Conservation (phyloP, 257 asterid species). For the Ophiorrhiza pumila region DNA sequence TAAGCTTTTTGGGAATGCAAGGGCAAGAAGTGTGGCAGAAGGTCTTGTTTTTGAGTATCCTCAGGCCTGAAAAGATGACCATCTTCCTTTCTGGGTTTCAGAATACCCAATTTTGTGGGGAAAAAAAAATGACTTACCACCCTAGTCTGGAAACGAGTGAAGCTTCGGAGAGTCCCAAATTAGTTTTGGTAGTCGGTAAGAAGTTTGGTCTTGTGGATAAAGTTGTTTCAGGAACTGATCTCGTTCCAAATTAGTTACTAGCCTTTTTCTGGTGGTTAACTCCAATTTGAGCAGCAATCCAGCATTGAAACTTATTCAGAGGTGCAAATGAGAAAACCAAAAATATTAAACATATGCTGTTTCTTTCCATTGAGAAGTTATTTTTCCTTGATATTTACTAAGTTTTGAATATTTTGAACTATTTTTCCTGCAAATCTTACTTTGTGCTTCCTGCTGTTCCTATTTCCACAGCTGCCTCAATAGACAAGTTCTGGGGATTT, state of each 20-base stretch:
- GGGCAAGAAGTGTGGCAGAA: constrained; percentile 95
- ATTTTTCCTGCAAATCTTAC: neutral
- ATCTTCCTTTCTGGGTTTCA: neutral
- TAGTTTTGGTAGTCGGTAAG: neutral
- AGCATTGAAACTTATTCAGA: neutral
- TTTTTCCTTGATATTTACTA: neutral
- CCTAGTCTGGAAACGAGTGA: neutral
- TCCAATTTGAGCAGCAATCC: neutral
- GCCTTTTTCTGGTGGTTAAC: neutral
- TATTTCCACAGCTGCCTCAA: neutral
- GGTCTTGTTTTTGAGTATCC: constrained; percentile 81
- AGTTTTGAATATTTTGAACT: neutral
- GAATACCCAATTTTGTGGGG: constrained; percentile 1
- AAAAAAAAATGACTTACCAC: neutral
- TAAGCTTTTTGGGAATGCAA: constrained; percentile 75
- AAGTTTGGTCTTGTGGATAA: neutral
- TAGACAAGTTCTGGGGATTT: neutral
- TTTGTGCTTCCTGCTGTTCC: neutral
- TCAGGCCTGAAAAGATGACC: constrained; percentile 15
- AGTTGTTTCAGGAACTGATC: neutral
- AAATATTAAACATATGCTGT: neutral
- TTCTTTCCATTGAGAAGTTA: neutral
- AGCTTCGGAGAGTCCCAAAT: neutral
- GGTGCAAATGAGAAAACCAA: neutral
- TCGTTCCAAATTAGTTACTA: neutral